Base-by-base conservation (phyloP, 148 eudicot species). In the Polygonum maritimum region DNA sequence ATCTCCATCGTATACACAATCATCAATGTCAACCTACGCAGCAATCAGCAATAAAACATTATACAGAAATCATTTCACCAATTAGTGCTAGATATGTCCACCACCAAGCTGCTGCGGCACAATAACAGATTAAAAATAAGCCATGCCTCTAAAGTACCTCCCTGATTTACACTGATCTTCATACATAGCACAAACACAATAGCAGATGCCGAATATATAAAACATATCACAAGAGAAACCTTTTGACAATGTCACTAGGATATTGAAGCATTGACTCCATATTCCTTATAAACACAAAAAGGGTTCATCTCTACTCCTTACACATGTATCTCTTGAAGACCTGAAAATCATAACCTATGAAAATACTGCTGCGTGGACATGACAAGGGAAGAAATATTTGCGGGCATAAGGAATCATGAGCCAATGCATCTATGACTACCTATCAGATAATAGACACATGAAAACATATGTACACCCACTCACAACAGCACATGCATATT, bases 11-110 rank as follows among this genome's bases (percentile, higher is more conserved):
- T 74, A 85, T 39, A 88, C 85, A 74, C 87, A 84, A 78, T 89
- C 90, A 80, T 92, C 97, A 12, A 67, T 14, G 19, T 67, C 44
- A 80, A 90, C 94, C 98, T 95, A 83, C 45, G 41, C 67, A 75
- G 36, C 22, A 15, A 44, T 5, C 75, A 21, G 15, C 40, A 63
- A 60, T 60, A 26, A 60, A 63, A 4, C 18, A 63, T 35, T 57
- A 13, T 33, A 63, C 7, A 19, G 44, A 8, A 36, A 6, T 67
- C 38, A 0, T 36, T 19, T 14, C 7, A 67, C 38, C 21, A 67
- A 67, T 38, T 38, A 35, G 45, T 57, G 63, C 63, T 1, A 57
- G 33, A 19, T 7, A 57, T 19, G 63, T 33, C 26, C 63, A n/a
- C 14, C 63, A 57, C 12, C 63, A 9, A 57, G 12, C 63, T 57